A percentile compares a stretch with the other conserved stretches of the same genome.
Evolutionary conservation across 345 rosid species (phyloP).

Genomic region (Nasturtium officinale): DNA sequence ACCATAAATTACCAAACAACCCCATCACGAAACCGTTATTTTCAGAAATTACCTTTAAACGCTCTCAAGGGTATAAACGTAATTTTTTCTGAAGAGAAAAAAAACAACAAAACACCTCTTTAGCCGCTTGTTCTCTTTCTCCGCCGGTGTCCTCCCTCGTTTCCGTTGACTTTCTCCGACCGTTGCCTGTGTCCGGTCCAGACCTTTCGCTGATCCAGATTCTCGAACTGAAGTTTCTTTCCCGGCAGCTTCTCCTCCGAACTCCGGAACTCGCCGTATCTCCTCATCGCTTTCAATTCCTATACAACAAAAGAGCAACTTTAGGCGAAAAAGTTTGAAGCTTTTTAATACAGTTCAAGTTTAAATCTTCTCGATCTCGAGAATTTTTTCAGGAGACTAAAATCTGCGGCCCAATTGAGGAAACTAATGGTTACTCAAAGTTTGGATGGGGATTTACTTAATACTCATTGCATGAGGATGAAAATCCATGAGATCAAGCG

Average conservation of each 20-base stretch:
- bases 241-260: constrained; percentile 66
- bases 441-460: background rate
- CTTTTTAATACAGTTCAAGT: background rate
- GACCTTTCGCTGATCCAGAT: constrained; percentile 49
- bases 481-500: constrained; percentile 18
- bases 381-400: constrained; percentile 23
- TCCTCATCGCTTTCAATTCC: constrained; percentile 98
- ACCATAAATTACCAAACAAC: constrained; percentile 14
- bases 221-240: constrained; percentile 54
- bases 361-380: constrained; percentile 41
- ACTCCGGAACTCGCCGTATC: constrained; percentile 91
- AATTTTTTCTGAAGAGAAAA: background rate
- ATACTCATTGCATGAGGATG: constrained; percentile 21
- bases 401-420: constrained; percentile 27
- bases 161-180: constrained; percentile 65
- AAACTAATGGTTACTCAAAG: constrained; percentile 9
- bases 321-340: background rate
- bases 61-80: background rate
- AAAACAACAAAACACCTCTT: constrained; percentile 56
- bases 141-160: constrained; percentile 88
- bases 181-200: constrained; percentile 50
- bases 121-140: constrained; percentile 86
- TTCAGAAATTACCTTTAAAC: background rate
- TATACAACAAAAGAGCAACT: constrained; percentile 24
- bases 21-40: constrained; percentile 25